A percentile compares a stretch with the other conserved stretches of the same genome.
These are phyloP conservation scores for Vitis hybrid DNA, from an alignment of 177 flowering plant species.

Conservation along the genomic window DNA sequence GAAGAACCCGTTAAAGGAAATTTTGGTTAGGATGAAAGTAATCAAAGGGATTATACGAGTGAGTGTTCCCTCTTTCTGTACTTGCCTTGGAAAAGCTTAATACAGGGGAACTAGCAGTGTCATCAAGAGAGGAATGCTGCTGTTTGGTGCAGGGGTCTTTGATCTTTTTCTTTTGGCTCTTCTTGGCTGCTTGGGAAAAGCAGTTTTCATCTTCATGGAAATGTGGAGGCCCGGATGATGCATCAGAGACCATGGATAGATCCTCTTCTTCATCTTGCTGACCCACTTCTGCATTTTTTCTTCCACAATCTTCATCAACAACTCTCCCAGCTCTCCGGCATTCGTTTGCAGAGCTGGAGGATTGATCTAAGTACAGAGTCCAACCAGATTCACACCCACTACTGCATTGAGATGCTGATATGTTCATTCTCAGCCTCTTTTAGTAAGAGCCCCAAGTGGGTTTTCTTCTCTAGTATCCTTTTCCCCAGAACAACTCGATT, in stretches of 20 bases:
- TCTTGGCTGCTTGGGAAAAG: constrained; percentile 26
- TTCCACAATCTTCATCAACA: constrained; percentile 11
- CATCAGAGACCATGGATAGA: constrained; percentile 90
- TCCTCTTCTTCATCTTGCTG: constrained; percentile 57
- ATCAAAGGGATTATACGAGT: neutral
- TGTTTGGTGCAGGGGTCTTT: constrained; percentile 17
- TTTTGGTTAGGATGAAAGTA: too few species aligned
- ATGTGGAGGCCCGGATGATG: constrained; percentile 83
- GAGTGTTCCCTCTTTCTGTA: neutral
- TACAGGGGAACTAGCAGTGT: constrained; percentile 82
- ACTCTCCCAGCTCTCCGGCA: constrained; percentile 19
- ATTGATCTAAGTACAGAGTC: constrained; percentile 76
- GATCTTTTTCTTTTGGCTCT: constrained; percentile 23
- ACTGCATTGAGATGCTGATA: constrained; percentile 39
- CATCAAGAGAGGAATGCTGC: constrained; percentile 51
- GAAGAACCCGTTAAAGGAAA: constrained; percentile 8
- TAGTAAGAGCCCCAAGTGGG: too few species aligned
- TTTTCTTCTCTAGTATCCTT: neutral
- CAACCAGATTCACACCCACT: constrained; percentile 89
- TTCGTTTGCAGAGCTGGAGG: constrained; percentile 33
- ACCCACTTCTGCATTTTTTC: neutral
- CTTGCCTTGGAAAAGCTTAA: constrained; percentile 49
- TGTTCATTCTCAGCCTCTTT: constrained; percentile 22
- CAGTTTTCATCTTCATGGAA: constrained; percentile 43
- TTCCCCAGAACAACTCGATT: neutral